These are phyloP conservation scores for Kodamaea sagamina DNA, from an alignment of 805 yeast genomes.

Conservation along the genomic window DNA sequence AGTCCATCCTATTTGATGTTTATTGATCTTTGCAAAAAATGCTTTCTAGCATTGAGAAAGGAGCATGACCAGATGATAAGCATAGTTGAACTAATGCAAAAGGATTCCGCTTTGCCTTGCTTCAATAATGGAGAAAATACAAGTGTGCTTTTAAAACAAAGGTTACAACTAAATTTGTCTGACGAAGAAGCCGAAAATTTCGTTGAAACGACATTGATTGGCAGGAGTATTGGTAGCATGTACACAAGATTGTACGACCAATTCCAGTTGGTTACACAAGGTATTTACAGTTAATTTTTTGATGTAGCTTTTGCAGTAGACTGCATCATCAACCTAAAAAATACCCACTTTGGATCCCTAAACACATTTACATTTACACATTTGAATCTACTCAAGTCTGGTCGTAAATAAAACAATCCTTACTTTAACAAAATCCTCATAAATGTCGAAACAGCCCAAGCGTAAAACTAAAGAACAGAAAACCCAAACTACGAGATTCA, in stretches of 20 bases:
- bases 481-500: not conserved
- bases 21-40: slow-evolving; percentile 61
- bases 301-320: not conserved
- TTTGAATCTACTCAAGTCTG: no score
- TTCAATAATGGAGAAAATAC: slow-evolving; percentile 87
- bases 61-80: slow-evolving; percentile 73
- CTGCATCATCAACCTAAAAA: not conserved
- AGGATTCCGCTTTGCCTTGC: slow-evolving; percentile 87
- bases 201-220: slow-evolving; percentile 76
- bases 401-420: not conserved
- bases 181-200: slow-evolving; percentile 74
- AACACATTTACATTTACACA: not conserved
- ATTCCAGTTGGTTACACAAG: slow-evolving; percentile 92
- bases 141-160: slow-evolving; percentile 71
- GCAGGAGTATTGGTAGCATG: slow-evolving; percentile 80
- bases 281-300: slow-evolving; percentile 68
- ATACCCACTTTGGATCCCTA: no score
- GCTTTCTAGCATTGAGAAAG: slow-evolving; percentile 73
- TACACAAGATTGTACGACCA: slow-evolving; percentile 94
- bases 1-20: slow-evolving; percentile 63
- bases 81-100: slow-evolving; percentile 92
- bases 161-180: slow-evolving; percentile 74
- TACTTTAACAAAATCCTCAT: no score
- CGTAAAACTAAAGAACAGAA: no score
- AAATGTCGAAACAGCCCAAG: no score